Evolutionary conservation across 352 stramenopile genomes (phyloP).

Genomic region (Pythium aristosporum): DNA sequence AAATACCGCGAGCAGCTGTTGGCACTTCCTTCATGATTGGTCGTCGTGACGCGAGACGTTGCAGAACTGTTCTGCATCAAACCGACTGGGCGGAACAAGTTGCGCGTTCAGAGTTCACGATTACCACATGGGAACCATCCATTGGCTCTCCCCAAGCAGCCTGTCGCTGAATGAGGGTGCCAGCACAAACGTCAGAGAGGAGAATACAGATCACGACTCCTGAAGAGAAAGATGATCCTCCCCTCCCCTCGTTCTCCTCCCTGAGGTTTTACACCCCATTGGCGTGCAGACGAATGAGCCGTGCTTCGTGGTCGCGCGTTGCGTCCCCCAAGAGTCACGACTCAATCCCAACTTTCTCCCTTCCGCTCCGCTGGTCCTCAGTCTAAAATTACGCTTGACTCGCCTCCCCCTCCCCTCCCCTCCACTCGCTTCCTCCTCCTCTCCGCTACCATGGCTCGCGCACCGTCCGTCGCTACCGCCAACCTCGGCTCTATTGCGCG

Average conservation of each 20-base stretch:
- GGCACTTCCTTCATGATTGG: conserved; percentile 14
- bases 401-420: not conserved
- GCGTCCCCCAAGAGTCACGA: not conserved
- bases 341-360: not conserved
- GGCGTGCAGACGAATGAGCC: conserved; percentile 21
- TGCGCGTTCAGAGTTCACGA: conserved; percentile 8
- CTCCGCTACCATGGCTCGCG: conserved; percentile 10
- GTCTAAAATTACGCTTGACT: conserved; percentile 20
- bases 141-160: conserved; percentile 10
- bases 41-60: conserved; percentile 1
- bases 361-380: not conserved
- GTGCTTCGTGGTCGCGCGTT: not conserved
- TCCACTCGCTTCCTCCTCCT: not conserved
- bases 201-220: not conserved
- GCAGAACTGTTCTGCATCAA: conserved; percentile 7
- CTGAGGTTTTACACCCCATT: not conserved
- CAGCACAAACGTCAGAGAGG: conserved; percentile 8
- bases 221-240: not conserved
- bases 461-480: conserved; percentile 16
- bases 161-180: not conserved
- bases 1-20: conserved; percentile 6
- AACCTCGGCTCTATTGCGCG: conserved; percentile 22
- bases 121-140: not conserved
- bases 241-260: not conserved
- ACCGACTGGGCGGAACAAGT: not conserved